phyloP scores from a whole-genome alignment of 495 filamentous ascomycete genomes.

The Penicillium atrosanguineum region DNA sequence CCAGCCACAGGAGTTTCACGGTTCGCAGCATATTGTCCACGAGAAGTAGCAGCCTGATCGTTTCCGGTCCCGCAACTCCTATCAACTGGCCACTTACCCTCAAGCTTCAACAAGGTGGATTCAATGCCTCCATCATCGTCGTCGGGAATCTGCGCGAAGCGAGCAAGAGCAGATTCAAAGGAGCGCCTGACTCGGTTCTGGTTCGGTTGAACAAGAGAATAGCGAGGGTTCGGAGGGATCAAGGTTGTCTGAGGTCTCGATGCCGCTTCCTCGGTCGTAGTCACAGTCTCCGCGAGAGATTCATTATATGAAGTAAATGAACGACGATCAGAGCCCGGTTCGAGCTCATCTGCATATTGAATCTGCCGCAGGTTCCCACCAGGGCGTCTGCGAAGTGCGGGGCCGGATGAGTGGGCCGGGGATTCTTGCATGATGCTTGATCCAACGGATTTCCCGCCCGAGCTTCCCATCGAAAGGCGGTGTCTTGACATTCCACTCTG shows the following conservation, averaged over 20 bases:
- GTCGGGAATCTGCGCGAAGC: conserved; percentile 86
- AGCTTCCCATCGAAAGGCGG: conserved; percentile 57
- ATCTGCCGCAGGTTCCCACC: conserved; percentile 86
- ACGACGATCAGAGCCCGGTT: conserved; percentile 57
- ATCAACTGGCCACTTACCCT: conserved; percentile 66
- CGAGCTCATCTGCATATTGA: conserved; percentile 68
- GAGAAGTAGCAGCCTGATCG: not conserved
- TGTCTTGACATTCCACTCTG: conserved; percentile 66
- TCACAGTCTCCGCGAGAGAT: conserved; percentile 51
- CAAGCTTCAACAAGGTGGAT: conserved; percentile 85
- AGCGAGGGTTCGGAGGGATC: conserved; percentile 42
- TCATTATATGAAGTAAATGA: conserved; percentile 71
- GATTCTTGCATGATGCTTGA: conserved; percentile 33
- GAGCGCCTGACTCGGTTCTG: conserved; percentile 79
- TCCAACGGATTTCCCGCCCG: conserved; percentile 53
- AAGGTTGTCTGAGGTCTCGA: conserved; percentile 34
- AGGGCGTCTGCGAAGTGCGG: conserved; percentile 76
- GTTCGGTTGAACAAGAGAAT: conserved; percentile 70
- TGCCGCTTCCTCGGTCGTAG: conserved; percentile 18
- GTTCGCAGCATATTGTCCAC: not conserved
- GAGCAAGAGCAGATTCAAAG: conserved; percentile 85
- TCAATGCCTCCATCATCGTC: conserved; percentile 93
- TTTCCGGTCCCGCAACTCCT: not conserved
- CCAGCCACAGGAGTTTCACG: not conserved
- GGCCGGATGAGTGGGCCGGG: conserved; percentile 37